These are phyloP conservation scores for Blastocystis sp. DNA, from an alignment of 352 stramenopile species.

Conservation along the genomic window DNA sequence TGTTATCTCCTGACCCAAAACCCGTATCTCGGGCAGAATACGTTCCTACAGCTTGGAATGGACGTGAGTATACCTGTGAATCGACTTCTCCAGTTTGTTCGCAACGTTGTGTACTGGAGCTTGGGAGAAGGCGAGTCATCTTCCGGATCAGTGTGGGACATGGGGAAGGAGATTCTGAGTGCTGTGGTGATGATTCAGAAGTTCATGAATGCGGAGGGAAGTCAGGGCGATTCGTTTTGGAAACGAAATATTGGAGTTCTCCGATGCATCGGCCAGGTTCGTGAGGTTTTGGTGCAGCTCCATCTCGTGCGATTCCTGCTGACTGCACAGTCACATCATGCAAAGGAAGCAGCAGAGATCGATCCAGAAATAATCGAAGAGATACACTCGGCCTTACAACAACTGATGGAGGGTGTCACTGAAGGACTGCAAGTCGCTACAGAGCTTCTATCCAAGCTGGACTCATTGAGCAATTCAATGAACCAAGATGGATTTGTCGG, in stretches of 20 bases:
- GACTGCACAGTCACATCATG: not conserved
- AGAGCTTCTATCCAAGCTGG: not conserved
- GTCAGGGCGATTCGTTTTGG: conserved; percentile 14
- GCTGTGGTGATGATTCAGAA: not conserved
- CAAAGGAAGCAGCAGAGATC: not conserved
- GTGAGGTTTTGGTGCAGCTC: conserved; percentile 20
- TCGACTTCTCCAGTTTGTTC: not conserved
- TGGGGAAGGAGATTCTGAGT: not conserved
- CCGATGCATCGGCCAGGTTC: not conserved
- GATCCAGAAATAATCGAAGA: not conserved
- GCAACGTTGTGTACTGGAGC: not conserved
- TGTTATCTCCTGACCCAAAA: not conserved
- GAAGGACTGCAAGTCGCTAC: not conserved
- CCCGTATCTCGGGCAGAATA: not conserved
- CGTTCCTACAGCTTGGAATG: not conserved
- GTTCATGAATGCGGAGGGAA: not conserved
- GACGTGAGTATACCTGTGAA: not conserved
- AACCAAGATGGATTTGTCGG: not conserved
- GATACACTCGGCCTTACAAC: not conserved
- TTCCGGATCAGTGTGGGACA: not conserved
- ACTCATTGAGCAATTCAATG: not conserved
- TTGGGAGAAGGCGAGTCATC: not conserved
- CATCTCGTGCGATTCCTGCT: not conserved
- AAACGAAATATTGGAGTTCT: not conserved
- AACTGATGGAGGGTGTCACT: not conserved